Evolutionary conservation across 129 eudicot species (phyloP), one percentile per base, ranked within the genome.

Genomic region (Arctium minus): DNA sequence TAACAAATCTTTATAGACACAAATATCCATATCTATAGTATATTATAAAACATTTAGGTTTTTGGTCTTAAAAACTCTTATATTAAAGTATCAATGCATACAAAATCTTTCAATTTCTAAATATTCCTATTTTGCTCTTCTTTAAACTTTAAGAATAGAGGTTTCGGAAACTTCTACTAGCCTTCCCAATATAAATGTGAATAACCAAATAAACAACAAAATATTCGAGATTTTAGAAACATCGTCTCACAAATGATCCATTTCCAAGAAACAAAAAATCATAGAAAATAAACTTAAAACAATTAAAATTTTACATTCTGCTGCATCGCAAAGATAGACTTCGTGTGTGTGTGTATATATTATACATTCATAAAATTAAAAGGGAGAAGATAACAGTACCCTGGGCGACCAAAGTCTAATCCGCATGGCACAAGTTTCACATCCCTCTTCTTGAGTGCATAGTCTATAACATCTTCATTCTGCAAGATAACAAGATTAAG

Each of bases 391-490:
- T 46, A 72, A 38, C 15, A 44, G 78, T 93, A 96, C 99, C 99
- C 99, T 12, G 92, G 90, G 60, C 97, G 89, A 40, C 98, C 98
- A 76, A 96, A 96, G 82, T 96, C 98, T 70, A 96, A 91, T 81
- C 99, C 99, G 50, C 98, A 93, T 7, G 97, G 97, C 65, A 96
- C 99, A 75, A 93, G 93, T 88, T 96, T 96, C 62, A 96, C 99
- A 88, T 96, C 89, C 91, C 99, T 90, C 89, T 88, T 96, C 91
- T 90, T 91, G 78, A 96, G 97, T 13, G 99, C 99, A 89, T 96
- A 96, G 81, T 96, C 99, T 79, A 96, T 87, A 31, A 93, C 99
- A 31, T 97, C 98, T 89, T 96, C 99, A 82, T 96, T 96, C 99
- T 96, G 96, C 83, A 86, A 85, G 33, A 22, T 22, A 22, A 22